Percentiles rank a stretch among this genome's conserved stretches.
These are phyloP conservation scores for Cajanus cajan DNA, from an alignment of 306 rosid genomes.

Conservation along the genomic window DNA sequence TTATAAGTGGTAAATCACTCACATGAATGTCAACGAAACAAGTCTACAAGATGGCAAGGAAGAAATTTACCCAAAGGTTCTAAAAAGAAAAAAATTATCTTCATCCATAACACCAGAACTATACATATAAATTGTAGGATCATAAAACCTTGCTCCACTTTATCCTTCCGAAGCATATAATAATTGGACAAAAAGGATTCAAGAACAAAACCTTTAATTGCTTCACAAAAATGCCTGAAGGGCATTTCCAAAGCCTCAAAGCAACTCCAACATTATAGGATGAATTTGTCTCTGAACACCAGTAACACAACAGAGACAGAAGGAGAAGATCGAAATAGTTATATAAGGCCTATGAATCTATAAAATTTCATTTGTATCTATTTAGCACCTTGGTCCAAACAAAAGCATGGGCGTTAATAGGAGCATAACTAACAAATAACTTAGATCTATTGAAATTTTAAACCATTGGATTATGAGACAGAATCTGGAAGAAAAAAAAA, in stretches of 20 bases:
- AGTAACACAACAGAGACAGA: not conserved
- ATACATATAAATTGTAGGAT: not conserved
- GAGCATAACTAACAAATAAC: not conserved
- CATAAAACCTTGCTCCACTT: not conserved
- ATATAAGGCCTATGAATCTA: not conserved
- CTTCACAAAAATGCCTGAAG: not conserved
- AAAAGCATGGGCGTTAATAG: not conserved
- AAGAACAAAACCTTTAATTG: constrained; percentile 3
- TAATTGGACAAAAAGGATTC: not conserved
- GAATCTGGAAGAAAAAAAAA: not conserved
- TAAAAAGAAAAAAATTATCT: not conserved
- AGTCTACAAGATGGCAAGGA: not conserved
- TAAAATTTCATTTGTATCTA: not conserved
- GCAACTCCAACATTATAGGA: not conserved
- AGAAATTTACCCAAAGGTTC: not conserved
- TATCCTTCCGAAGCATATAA: constrained; percentile 1
- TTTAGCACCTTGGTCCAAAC: constrained; percentile 18
- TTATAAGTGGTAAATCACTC: not conserved
- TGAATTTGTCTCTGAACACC: not conserved
- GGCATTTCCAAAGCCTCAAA: constrained; percentile 16
- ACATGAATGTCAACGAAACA: not conserved
- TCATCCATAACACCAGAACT: not conserved
- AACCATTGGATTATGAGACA: not conserved
- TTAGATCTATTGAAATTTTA: constrained; percentile 21
- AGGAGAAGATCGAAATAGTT: not conserved